Conservation (phyloP, 164 flowering plant genomes). For the Tinospora cordifolia region DNA sequence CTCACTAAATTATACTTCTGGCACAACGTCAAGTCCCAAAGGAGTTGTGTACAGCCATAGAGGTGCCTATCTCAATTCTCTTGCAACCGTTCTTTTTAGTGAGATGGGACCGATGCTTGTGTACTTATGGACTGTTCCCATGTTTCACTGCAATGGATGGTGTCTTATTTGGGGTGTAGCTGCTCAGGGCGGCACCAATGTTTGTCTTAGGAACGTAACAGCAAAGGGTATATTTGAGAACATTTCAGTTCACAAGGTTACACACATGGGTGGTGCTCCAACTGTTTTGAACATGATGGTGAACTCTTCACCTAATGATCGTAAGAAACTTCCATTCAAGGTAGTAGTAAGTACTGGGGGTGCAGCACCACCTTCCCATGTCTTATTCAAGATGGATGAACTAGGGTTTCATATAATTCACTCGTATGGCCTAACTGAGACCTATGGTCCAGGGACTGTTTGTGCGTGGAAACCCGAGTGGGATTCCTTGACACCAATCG, state of each 20-base stretch:
- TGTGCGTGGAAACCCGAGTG: slow-evolving; percentile 40
- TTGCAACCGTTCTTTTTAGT: slow-evolving; percentile 40
- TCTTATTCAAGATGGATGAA: slow-evolving; percentile 30
- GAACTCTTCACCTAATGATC: slow-evolving; percentile 27
- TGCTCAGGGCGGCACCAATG: slow-evolving; percentile 68
- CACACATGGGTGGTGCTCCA: slow-evolving; percentile 74
- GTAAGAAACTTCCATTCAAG: slow-evolving; percentile 23
- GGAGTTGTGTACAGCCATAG: slow-evolving; percentile 79
- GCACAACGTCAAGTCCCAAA: slow-evolving; percentile 77
- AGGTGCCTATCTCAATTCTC: slow-evolving; percentile 66
- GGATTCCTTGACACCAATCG: slow-evolving; percentile 22
- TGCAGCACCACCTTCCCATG: slow-evolving; percentile 30
- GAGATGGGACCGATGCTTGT: slow-evolving; percentile 52
- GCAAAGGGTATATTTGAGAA: slow-evolving; percentile 45
- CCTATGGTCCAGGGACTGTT: slow-evolving; percentile 46
- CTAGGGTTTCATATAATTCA: slow-evolving; percentile 45
- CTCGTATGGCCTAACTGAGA: slow-evolving; percentile 71
- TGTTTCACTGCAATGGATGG: slow-evolving; percentile 95
- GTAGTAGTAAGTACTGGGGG: slow-evolving; percentile 55
- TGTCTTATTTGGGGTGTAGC: slow-evolving; percentile 71
- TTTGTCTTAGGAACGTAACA: slow-evolving; percentile 45
- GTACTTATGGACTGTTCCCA: slow-evolving; percentile 72
- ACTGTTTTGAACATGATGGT: slow-evolving; percentile 54
- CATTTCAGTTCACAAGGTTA: slow-evolving; percentile 47
- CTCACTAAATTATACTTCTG: slow-evolving; percentile 67